phyloP scores from a whole-genome alignment of 2,329 filamentous ascomycete genomes.

The Fusarium dimerum region DNA sequence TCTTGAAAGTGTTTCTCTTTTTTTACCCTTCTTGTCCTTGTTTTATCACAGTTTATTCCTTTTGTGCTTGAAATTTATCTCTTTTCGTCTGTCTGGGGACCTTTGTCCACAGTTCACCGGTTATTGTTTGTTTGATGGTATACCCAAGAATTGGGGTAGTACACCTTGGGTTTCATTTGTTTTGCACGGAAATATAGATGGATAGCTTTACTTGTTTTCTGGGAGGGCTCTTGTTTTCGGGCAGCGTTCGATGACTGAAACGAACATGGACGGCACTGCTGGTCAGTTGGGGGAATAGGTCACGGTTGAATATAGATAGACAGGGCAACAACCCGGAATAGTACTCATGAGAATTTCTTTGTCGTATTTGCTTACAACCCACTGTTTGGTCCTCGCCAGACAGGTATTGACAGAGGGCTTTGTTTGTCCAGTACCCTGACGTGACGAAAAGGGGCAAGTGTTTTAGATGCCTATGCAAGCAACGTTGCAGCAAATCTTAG shows the following conservation, averaged over 20 bases:
- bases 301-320: slow-evolving; percentile 29
- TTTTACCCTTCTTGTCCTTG: slow-evolving; percentile 13
- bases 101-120: slow-evolving; percentile 3
- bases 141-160: slow-evolving; percentile 27
- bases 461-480: background rate
- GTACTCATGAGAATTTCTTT: slow-evolving; percentile 22
- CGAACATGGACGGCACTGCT: slow-evolving; percentile 32
- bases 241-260: slow-evolving; percentile 30
- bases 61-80: slow-evolving; percentile 1
- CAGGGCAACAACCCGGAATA: slow-evolving; percentile 16
- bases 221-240: slow-evolving; percentile 18
- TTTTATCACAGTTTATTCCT: slow-evolving; percentile 3
- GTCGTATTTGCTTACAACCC: slow-evolving; percentile 12
- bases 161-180: slow-evolving; percentile 8
- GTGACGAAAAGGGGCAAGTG: background rate
- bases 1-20: slow-evolving; percentile 22
- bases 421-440: no score
- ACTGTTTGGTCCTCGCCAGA: background rate
- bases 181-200: slow-evolving; percentile 25
- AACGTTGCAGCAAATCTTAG: background rate
- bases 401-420: no score
- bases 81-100: slow-evolving; percentile 3
- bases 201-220: slow-evolving; percentile 20
- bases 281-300: slow-evolving; percentile 28
- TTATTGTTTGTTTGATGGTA: slow-evolving; percentile 20